These are phyloP conservation scores for Phlyctochytrium planicorne DNA, from an alignment of 192 early-diverging fungal species.

Conservation along the genomic window DNA sequence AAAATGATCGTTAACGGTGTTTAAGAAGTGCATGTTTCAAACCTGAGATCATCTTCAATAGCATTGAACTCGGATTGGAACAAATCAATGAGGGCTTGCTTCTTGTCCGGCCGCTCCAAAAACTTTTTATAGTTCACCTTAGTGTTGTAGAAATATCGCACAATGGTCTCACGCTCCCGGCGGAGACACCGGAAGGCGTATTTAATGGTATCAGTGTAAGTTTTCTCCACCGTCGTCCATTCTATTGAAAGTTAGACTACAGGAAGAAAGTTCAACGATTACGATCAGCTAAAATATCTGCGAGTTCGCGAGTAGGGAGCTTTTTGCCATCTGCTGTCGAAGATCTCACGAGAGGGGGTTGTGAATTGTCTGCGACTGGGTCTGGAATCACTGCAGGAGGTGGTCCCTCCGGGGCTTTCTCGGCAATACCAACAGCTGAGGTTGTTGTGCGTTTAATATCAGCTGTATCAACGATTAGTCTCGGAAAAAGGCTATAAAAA, in stretches of 20 bases:
- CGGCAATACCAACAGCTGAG: too few relatives aligned
- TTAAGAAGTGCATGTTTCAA: slow-evolving; percentile 12
- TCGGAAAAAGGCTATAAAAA: neutral
- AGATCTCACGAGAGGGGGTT: slow-evolving; percentile 15
- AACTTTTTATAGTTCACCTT: slow-evolving; percentile 54
- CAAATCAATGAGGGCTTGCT: slow-evolving; percentile 53
- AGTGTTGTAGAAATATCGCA: slow-evolving; percentile 51
- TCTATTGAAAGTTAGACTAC: slow-evolving; percentile 31
- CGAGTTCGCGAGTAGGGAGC: slow-evolving; percentile 51
- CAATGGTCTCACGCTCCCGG: slow-evolving; percentile 47
- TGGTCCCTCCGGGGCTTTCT: neutral
- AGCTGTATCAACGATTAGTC: too few relatives aligned
- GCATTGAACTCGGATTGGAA: slow-evolving; percentile 59
- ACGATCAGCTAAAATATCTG: slow-evolving; percentile 56
- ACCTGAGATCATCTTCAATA: slow-evolving; percentile 61
- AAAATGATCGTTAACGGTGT: too few relatives aligned
- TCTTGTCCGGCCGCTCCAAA: slow-evolving; percentile 54
- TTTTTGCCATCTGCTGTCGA: slow-evolving; percentile 38
- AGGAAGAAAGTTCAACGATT: neutral
- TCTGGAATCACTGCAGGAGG: neutral
- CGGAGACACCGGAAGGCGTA: slow-evolving; percentile 57
- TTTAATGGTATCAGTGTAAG: slow-evolving; percentile 56
- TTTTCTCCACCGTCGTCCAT: slow-evolving; percentile 57
- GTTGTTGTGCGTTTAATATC: too few relatives aligned
- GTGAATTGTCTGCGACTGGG: neutral